A percentile compares a stretch with the other conserved stretches of the same genome.
Conservation (phyloP, 139 green algal species). For the Dunaliella primolecta region DNA sequence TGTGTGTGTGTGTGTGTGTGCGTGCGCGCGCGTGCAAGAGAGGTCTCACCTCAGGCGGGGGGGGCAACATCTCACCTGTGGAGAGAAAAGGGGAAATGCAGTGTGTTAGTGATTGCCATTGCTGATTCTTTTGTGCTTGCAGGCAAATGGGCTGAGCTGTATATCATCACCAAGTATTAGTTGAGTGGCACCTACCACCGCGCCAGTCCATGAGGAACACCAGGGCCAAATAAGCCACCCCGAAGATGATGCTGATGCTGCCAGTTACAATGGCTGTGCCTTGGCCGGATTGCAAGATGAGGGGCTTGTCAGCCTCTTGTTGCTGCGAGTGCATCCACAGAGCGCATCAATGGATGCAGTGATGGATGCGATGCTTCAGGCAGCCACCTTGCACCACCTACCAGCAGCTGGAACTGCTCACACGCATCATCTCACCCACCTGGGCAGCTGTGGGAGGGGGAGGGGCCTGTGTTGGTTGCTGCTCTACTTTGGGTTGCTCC, state of each 20-base stretch:
- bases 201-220: constrained; percentile 52
- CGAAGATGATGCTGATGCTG: constrained; percentile 60
- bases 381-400: too few species aligned
- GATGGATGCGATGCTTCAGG: too few species aligned
- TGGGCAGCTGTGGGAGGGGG: not conserved
- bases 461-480: not conserved
- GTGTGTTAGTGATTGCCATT: not conserved
- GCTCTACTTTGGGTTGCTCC: not conserved
- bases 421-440: too few species aligned
- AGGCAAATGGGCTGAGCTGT: not conserved
- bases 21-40: not conserved
- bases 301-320: constrained; percentile 6
- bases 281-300: constrained; percentile 41
- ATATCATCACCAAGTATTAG: not conserved
- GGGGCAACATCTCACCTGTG: constrained; percentile 54
- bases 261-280: constrained; percentile 66
- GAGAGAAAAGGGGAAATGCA: not conserved
- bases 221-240: constrained; percentile 61
- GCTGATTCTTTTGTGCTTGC: not conserved
- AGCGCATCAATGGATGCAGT: too few species aligned
- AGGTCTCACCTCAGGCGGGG: constrained; percentile 51
- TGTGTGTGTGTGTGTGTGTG: not conserved
- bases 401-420: too few species aligned
- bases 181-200: constrained; percentile 13
- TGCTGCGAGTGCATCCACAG: not conserved